A percentile compares a stretch with the other conserved stretches of the same genome.
These are phyloP conservation scores for Gossypium turneri DNA, from an alignment of 345 rosid species.

Conservation along the genomic window DNA sequence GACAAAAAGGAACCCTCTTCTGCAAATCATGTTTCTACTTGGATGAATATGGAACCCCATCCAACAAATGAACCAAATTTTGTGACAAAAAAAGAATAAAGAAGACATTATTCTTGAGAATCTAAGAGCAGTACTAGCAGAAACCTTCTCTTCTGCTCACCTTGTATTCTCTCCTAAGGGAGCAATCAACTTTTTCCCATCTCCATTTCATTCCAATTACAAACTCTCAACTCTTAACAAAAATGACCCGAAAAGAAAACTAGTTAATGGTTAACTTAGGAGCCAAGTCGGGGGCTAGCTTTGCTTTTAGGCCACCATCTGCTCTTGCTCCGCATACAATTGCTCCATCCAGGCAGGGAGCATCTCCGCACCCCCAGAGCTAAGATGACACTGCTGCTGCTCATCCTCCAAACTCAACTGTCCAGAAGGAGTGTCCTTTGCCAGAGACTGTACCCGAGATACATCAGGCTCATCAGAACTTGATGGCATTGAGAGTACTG, in stretches of 20 bases:
- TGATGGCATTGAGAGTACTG: conserved; percentile 23
- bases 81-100: conserved; percentile 1
- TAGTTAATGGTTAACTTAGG: conserved; percentile 37
- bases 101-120: conserved; percentile 17
- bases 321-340: conserved; percentile 74
- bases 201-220: conserved; percentile 18
- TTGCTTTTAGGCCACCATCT: conserved; percentile 57
- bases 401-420: conserved; percentile 32
- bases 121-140: conserved; percentile 21
- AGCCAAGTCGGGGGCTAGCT: conserved; percentile 12
- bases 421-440: conserved; percentile 42
- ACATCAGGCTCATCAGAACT: conserved; percentile 60
- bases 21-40: background rate
- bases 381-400: conserved; percentile 36
- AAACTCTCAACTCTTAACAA: conserved; percentile 25
- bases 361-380: conserved; percentile 32
- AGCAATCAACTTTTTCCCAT: background rate
- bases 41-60: background rate
- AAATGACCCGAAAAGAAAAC: conserved; percentile 11
- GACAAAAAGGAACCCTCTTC: background rate
- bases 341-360: conserved; percentile 79
- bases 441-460: conserved; percentile 73
- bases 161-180: conserved; percentile 4
- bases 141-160: conserved; percentile 28
- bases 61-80: background rate